Percentiles rank a stretch among this genome's conserved stretches.
phyloP scores from a whole-genome alignment of 805 yeast genomes.

The Millerago galiae region DNA sequence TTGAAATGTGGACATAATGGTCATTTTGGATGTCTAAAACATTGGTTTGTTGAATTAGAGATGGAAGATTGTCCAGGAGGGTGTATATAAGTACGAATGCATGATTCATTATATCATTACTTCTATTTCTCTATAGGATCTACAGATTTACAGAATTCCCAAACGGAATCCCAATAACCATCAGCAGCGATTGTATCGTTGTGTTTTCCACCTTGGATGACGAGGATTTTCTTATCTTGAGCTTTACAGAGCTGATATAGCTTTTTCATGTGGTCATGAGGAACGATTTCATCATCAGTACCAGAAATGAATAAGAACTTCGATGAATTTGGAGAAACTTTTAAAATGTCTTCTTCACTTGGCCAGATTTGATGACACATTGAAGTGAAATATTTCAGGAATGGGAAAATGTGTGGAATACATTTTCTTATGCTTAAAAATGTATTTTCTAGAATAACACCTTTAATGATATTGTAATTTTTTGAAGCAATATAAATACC shows the following conservation, averaged over 20 bases:
- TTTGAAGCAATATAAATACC: conserved; percentile 73
- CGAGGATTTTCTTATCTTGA: conserved; percentile 43
- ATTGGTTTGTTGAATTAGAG: conserved; percentile 65
- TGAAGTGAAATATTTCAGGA: conserved; percentile 44
- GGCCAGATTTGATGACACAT: conserved; percentile 83
- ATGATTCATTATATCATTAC: not conserved
- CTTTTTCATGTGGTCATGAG: conserved; percentile 71
- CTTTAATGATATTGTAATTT: conserved; percentile 45
- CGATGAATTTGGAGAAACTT: conserved; percentile 50
- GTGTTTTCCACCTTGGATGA: conserved; percentile 60
- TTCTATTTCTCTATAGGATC: conserved; percentile 7
- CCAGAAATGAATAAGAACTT: conserved; percentile 63
- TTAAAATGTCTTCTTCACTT: conserved; percentile 53
- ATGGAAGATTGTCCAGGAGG: conserved; percentile 80
- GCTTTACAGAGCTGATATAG: conserved; percentile 50
- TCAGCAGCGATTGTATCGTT: conserved; percentile 76
- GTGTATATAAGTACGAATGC: conserved; percentile 7
- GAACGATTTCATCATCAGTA: conserved; percentile 80
- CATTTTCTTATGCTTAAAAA: conserved; percentile 69
- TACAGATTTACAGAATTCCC: conserved; percentile 41
- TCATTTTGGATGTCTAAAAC: conserved; percentile 71
- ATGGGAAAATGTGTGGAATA: conserved; percentile 69
- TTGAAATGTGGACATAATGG: conserved; percentile 83
- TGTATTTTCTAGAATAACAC: conserved; percentile 79
- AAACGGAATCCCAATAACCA: conserved; percentile 70